Conservation (phyloP, 2,329 filamentous ascomycete genomes). For the Cercospora sojina region DNA sequence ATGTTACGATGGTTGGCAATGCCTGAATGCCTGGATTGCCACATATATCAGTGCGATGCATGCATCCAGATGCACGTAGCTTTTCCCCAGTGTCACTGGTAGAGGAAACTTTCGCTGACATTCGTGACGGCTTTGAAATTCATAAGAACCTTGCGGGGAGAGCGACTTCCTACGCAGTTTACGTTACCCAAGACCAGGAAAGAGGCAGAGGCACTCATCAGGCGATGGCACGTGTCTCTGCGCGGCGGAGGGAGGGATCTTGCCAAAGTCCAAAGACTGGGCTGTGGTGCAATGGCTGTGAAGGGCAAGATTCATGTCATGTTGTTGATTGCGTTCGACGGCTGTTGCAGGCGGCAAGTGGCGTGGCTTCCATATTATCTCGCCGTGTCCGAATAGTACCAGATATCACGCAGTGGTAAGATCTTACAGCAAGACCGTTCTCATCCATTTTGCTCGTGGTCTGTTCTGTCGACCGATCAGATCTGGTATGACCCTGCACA, state of each 20-base stretch:
- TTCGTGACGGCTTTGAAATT: not conserved
- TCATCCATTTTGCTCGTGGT: not conserved
- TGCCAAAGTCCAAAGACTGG: too few relatives aligned
- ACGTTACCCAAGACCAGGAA: too few relatives aligned
- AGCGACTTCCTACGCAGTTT: too few relatives aligned
- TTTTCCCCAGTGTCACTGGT: not conserved
- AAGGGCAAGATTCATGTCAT: not conserved
- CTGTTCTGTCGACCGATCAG: too few relatives aligned
- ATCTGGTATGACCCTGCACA: not conserved
- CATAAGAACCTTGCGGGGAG: not conserved
- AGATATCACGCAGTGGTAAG: not conserved
- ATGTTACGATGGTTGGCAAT: too few relatives aligned
- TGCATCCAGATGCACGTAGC: not conserved
- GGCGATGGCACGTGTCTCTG: not conserved
- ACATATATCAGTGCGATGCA: not conserved
- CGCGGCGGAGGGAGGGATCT: not conserved
- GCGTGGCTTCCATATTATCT: not conserved
- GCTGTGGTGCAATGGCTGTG: too few relatives aligned
- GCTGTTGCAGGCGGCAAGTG: too few relatives aligned
- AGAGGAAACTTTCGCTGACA: not conserved
- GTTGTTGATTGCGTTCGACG: not conserved
- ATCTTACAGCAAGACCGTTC: not conserved
- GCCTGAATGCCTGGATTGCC: too few relatives aligned
- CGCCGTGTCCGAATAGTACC: not conserved
- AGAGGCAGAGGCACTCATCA: not conserved